Conservation (phyloP, 331 rosid species). For the Telfairia occidentalis region DNA sequence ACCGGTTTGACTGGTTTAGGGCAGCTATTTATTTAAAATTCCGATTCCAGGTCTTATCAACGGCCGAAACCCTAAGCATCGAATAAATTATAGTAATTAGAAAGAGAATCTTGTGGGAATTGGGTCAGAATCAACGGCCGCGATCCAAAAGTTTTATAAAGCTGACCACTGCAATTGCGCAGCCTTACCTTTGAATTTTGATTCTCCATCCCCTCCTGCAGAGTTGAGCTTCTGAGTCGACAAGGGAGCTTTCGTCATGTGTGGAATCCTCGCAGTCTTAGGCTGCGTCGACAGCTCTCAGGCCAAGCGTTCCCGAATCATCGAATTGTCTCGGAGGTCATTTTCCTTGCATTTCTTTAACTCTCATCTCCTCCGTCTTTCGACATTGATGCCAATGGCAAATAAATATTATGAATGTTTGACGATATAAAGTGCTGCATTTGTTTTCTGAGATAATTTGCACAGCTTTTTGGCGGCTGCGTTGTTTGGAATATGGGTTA, state of each 20-base stretch:
- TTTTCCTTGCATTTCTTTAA: not conserved
- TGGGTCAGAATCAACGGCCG: conserved; percentile 27
- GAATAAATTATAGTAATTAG: not conserved
- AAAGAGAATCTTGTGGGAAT: conserved; percentile 13
- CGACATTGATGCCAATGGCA: not conserved
- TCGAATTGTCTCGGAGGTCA: conserved; percentile 81
- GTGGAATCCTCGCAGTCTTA: conserved; percentile 86
- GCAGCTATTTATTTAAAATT: not conserved
- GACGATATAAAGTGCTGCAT: not conserved
- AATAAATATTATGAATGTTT: not conserved
- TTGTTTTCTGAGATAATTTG: not conserved
- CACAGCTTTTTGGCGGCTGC: not conserved
- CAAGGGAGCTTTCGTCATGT: conserved; percentile 50
- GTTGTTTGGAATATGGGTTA: not conserved
- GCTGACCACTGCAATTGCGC: not conserved
- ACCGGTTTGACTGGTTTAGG: not conserved
- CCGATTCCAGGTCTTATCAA: not conserved
- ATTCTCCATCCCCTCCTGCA: not conserved
- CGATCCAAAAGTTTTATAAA: conserved; percentile 3
- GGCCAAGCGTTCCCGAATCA: conserved; percentile 73
- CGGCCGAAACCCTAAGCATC: conserved; percentile 7
- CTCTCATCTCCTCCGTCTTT: not conserved
- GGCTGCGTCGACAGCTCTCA: conserved; percentile 72
- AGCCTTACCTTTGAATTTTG: conserved; percentile 13
- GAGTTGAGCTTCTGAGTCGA: not conserved